Conservation (phyloP, 371 early-diverging fungal species). For the Apophysomyces ossiformis region DNA sequence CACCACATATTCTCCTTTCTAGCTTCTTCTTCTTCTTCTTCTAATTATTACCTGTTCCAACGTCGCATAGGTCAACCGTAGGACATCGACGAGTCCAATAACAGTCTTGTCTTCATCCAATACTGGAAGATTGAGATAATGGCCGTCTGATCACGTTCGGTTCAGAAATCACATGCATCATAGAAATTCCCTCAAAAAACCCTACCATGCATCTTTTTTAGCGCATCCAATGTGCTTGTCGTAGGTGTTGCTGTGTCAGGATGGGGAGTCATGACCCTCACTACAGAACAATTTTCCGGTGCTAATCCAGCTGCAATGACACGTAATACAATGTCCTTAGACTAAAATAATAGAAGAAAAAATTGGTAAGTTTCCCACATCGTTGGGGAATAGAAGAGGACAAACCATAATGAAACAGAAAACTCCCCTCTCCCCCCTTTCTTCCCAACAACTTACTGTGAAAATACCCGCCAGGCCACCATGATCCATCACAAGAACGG, state of each 20-base stretch:
- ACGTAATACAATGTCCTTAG: conserved; percentile 85
- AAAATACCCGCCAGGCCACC: conserved; percentile 88
- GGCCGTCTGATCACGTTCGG: conserved; percentile 63
- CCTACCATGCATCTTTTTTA: conserved; percentile 87
- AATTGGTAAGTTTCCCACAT: background rate
- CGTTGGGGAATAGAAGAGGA: no score
- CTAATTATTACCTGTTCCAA: conserved; percentile 62
- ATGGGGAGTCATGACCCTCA: conserved; percentile 95
- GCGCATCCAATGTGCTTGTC: conserved; percentile 85
- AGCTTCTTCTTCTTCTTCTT: background rate
- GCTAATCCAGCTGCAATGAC: conserved; percentile 90
- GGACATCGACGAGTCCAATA: conserved; percentile 91
- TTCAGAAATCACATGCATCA: background rate
- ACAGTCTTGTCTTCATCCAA: conserved; percentile 74
- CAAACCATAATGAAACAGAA: conserved; percentile 13
- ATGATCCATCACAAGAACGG: conserved; percentile 83
- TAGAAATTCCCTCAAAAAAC: background rate
- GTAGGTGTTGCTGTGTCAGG: conserved; percentile 85
- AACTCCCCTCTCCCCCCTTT: no score
- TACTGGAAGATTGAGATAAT: conserved; percentile 95
- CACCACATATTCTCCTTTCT: background rate
- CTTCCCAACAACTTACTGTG: conserved; percentile 76
- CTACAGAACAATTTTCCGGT: conserved; percentile 84
- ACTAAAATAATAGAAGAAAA: conserved; percentile 20
- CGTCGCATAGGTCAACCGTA: conserved; percentile 85